Percentiles rank a stretch among this genome's conserved stretches.
Conservation (phyloP, 306 rosid species). For the Lathyrus aphaca region DNA sequence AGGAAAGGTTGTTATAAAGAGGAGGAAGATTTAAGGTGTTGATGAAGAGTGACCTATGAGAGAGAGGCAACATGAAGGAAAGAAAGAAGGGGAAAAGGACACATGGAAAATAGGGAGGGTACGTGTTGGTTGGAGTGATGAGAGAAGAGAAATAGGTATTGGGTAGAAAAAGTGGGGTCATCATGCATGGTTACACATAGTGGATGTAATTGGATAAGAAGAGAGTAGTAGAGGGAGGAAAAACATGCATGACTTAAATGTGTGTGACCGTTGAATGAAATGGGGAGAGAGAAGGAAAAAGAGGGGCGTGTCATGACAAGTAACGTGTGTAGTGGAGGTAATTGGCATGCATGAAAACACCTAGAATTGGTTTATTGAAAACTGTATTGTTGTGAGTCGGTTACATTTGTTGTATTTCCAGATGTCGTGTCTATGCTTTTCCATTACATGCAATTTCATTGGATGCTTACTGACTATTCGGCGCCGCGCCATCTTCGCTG, state of each 20-base stretch:
- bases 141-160: conserved; percentile 50
- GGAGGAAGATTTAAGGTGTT: neutral
- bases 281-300: too few relatives aligned
- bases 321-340: too few relatives aligned
- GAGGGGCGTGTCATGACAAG: too few relatives aligned
- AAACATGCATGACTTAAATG: neutral
- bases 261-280: conserved; percentile 10
- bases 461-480: too few relatives aligned
- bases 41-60: conserved; percentile 47
- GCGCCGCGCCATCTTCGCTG: too few relatives aligned
- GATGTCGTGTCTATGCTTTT: too few relatives aligned
- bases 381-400: too few relatives aligned
- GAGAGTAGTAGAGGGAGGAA: neutral
- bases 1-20: conserved; percentile 35
- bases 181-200: conserved; percentile 72
- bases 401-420: too few relatives aligned
- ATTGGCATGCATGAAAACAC: too few relatives aligned
- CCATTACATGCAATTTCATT: too few relatives aligned
- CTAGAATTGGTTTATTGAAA: too few relatives aligned
- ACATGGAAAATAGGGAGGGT: conserved; percentile 69
- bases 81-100: conserved; percentile 57
- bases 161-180: conserved; percentile 56
- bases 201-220: conserved; percentile 37
- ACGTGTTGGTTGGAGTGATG: conserved; percentile 62
- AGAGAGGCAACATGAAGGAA: conserved; percentile 60